Evolutionary conservation across 2,329 filamentous ascomycete genomes (phyloP).

Genomic region (Cadophora sp.): DNA sequence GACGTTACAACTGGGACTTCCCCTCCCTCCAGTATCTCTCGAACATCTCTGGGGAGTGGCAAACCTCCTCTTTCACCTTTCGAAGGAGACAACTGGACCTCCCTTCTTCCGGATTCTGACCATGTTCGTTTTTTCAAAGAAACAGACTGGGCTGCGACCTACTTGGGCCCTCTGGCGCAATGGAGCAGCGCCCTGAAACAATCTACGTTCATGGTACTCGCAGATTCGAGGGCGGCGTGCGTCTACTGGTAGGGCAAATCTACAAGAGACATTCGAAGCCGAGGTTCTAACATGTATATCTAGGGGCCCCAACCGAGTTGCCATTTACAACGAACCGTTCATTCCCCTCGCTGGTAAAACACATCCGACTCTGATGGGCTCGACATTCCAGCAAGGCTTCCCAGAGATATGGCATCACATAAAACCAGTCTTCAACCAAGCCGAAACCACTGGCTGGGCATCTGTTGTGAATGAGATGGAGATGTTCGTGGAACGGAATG

Average conservation of each 20-base stretch:
- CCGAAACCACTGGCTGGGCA: slow-evolving; percentile 35
- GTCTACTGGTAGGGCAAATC: slow-evolving; percentile 36
- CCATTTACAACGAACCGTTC: slow-evolving; percentile 42
- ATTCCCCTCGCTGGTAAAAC: slow-evolving; percentile 36
- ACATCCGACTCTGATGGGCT: slow-evolving; percentile 39
- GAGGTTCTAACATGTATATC: not conserved
- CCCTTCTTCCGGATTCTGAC: slow-evolving; percentile 32
- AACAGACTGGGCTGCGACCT: slow-evolving; percentile 36
- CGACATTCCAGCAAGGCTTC: slow-evolving; percentile 31
- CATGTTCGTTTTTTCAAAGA: slow-evolving; percentile 37
- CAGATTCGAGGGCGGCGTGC: slow-evolving; percentile 36
- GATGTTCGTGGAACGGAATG: slow-evolving; percentile 37
- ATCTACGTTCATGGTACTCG: slow-evolving; percentile 35
- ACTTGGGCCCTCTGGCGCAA: slow-evolving; percentile 32
- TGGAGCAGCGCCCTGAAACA: slow-evolving; percentile 37
- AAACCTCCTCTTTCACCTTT: slow-evolving; percentile 10
- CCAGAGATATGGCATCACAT: slow-evolving; percentile 36
- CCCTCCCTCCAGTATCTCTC: not conserved
- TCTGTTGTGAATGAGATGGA: slow-evolving; percentile 36
- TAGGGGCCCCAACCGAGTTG: slow-evolving; percentile 37
- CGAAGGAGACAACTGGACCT: slow-evolving; percentile 32
- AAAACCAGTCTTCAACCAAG: slow-evolving; percentile 29
- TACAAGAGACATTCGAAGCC: not conserved
- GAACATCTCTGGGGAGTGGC: not conserved
- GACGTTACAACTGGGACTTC: not conserved